phyloP scores from a whole-genome alignment of 129 eudicot genomes.

The Dittrichia graveolens region DNA sequence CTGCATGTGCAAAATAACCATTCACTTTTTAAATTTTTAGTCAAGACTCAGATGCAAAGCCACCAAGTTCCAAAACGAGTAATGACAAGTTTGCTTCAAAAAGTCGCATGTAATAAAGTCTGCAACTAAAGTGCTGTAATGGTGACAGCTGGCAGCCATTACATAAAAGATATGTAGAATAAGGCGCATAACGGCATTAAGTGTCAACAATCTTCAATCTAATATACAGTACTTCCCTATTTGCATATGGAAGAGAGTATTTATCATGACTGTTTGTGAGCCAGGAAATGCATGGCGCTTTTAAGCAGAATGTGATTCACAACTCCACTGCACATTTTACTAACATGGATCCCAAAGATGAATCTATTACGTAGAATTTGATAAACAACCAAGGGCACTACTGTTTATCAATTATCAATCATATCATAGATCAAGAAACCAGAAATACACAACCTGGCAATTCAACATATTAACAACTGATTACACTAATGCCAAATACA shows the following conservation, averaged over 20 bases:
- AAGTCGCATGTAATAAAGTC: background rate
- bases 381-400: background rate
- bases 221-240: slow-evolving; percentile 1
- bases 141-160: background rate
- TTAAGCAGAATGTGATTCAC: background rate
- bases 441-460: background rate
- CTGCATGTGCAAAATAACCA: background rate
- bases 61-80: slow-evolving; percentile 8
- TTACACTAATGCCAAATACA: background rate
- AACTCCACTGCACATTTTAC: background rate
- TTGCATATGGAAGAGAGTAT: background rate
- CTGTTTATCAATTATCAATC: background rate
- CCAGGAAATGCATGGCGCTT: background rate
- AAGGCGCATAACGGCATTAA: background rate
- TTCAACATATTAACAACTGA: background rate
- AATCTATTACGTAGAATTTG: background rate
- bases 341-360: background rate
- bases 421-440: slow-evolving; percentile 2
- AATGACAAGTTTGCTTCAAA: slow-evolving; percentile 1
- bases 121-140: background rate
- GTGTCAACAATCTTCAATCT: slow-evolving; percentile 6
- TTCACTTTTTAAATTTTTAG: background rate
- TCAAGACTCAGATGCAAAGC: background rate
- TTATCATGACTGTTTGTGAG: background rate
- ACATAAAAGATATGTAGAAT: background rate